Percentiles rank a stretch among this genome's conserved stretches.
Evolutionary conservation across 2,329 filamentous ascomycete genomes (phyloP).

Genomic region (Neofusicoccum ribis): DNA sequence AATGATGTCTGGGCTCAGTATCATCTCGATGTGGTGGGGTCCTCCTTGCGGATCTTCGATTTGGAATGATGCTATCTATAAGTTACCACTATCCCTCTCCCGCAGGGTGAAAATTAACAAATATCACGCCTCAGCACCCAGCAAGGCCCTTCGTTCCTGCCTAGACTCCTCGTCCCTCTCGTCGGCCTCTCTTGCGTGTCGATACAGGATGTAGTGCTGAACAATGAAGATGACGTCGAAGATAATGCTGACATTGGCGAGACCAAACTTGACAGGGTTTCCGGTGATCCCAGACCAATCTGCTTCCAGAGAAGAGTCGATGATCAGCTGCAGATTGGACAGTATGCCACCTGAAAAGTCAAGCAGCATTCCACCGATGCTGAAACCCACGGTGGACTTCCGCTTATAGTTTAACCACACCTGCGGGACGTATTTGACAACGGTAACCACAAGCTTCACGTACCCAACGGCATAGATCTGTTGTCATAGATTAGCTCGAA

Average conservation of each 20-base stretch:
- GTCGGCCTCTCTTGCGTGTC: conserved; percentile 28
- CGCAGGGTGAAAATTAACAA: background rate
- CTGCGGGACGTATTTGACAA: conserved; percentile 85
- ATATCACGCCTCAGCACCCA: background rate
- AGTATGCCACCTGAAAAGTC: conserved; percentile 81
- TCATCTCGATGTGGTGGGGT: background rate
- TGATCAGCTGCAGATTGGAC: conserved; percentile 75
- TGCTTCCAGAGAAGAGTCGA: conserved; percentile 80
- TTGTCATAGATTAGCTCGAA: background rate
- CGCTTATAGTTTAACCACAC: conserved; percentile 76
- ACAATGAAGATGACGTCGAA: conserved; percentile 85
- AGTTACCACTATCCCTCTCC: too few relatives aligned
- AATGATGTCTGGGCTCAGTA: background rate
- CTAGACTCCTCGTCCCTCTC: conserved; percentile 29
- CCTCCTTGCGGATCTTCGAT: too few relatives aligned
- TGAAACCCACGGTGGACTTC: conserved; percentile 84
- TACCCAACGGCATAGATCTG: conserved; percentile 71
- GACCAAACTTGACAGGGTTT: conserved; percentile 85
- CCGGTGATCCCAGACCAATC: conserved; percentile 91
- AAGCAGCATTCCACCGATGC: conserved; percentile 78
- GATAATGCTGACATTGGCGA: conserved; percentile 81
- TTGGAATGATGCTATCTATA: too few relatives aligned
- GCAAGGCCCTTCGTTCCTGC: background rate
- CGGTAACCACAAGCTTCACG: conserved; percentile 83
- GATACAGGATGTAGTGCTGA: conserved; percentile 86